Evolutionary conservation across 2,329 filamentous ascomycete genomes (phyloP).

Genomic region (Hymenoscyphus scutula): DNA sequence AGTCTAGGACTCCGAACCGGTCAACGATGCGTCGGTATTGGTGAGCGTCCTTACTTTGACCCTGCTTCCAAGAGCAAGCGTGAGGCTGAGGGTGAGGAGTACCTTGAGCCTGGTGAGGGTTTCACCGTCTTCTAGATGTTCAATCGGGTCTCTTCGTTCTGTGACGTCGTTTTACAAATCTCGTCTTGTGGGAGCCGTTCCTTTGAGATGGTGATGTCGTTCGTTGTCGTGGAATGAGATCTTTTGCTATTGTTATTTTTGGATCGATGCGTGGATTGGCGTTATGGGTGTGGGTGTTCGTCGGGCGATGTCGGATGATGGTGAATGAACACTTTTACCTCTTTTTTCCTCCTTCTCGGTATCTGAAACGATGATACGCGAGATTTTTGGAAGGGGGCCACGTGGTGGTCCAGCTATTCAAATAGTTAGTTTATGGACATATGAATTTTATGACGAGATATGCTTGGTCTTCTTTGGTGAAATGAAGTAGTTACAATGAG

Average conservation of each 20-base stretch:
- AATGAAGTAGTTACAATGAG: no score
- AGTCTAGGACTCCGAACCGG: constrained; percentile 44
- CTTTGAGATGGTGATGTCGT: not conserved
- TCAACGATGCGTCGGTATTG: constrained; percentile 48
- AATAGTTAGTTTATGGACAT: no score
- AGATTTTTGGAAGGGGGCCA: not conserved
- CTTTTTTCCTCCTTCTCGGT: not conserved
- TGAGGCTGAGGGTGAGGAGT: constrained; percentile 48
- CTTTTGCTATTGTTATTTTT: not conserved
- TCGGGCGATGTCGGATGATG: not conserved
- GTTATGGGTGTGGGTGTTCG: not conserved
- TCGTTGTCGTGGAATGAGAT: not conserved
- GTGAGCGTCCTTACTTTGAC: constrained; percentile 56
- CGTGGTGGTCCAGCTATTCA: no score
- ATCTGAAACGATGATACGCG: not conserved
- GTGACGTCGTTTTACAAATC: not conserved
- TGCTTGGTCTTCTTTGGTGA: no score
- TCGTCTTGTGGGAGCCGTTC: not conserved
- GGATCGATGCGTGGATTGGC: not conserved
- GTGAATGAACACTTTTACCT: no score
- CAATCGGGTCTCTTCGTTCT: not conserved
- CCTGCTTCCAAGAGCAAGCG: constrained; percentile 58
- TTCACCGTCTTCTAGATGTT: constrained; percentile 17
- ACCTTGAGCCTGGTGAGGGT: constrained; percentile 17
- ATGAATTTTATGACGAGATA: no score